Conservation (phyloP, 192 early-diverging fungal species). For the Funneliformis geosporum region DNA sequence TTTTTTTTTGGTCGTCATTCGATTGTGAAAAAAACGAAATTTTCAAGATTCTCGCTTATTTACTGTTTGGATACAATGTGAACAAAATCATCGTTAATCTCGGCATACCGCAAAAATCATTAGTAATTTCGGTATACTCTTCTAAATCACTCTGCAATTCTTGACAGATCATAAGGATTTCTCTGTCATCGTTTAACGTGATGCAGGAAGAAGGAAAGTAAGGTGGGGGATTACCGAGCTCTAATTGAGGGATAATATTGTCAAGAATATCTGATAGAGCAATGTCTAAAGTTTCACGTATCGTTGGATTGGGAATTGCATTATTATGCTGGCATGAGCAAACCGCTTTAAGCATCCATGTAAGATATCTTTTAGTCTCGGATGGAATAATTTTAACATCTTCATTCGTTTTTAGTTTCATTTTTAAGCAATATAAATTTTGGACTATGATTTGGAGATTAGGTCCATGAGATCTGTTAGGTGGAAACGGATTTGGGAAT, state of each 20-base stretch:
- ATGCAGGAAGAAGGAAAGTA: background rate
- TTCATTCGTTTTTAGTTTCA: constrained; percentile 20
- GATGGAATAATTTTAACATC: background rate
- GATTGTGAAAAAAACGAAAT: too few relatives aligned
- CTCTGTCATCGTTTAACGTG: constrained; percentile 18
- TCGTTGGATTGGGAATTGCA: constrained; percentile 1
- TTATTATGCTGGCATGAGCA: background rate
- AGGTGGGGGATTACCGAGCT: background rate
- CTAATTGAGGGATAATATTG: constrained; percentile 18
- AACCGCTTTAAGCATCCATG: background rate
- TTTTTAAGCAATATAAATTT: constrained; percentile 5
- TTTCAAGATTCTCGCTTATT: background rate
- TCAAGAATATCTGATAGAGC: constrained; percentile 14
- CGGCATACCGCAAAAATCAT: background rate
- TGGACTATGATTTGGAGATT: background rate
- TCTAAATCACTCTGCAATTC: background rate
- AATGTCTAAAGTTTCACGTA: constrained; percentile 22
- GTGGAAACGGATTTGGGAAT: constrained; percentile 24
- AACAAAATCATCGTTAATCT: background rate
- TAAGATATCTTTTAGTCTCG: background rate
- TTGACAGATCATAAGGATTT: background rate
- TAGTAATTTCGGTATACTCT: background rate
- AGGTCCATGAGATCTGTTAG: background rate
- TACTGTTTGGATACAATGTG: background rate
- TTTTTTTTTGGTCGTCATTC: too few relatives aligned